These are phyloP conservation scores for Passiflora organensis DNA, from an alignment of 345 rosid genomes.

Conservation along the genomic window DNA sequence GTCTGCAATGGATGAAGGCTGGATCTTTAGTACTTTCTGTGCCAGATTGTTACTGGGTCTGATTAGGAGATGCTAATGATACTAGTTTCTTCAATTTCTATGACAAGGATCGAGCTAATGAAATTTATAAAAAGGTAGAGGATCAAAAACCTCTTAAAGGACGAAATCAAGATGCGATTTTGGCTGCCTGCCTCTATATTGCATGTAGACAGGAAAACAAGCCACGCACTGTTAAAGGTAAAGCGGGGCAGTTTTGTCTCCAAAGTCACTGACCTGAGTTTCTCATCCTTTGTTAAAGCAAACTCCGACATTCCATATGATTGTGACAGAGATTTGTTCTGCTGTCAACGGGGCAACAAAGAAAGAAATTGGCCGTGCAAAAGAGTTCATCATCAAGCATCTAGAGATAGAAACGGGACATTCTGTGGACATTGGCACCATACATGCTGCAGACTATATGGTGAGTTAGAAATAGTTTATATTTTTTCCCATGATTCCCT, in stretches of 20 bases:
- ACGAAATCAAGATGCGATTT: conserved; percentile 41
- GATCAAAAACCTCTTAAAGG: conserved; percentile 48
- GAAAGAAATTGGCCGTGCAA: conserved; percentile 52
- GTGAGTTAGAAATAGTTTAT: conserved; percentile 16
- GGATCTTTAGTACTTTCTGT: too few relatives aligned
- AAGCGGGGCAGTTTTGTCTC: not conserved
- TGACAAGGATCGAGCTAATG: conserved; percentile 46
- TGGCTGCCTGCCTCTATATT: conserved; percentile 51
- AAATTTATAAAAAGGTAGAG: conserved; percentile 53
- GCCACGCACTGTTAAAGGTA: conserved; percentile 50
- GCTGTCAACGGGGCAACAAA: conserved; percentile 47
- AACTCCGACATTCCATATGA: conserved; percentile 6
- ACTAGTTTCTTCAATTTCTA: conserved; percentile 1
- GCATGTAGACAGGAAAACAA: conserved; percentile 48
- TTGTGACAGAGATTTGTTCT: conserved; percentile 42
- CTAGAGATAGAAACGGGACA: conserved; percentile 51
- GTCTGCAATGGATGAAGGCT: too few relatives aligned
- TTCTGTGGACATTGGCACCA: conserved; percentile 53
- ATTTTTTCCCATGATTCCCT: not conserved
- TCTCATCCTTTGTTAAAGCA: conserved; percentile 6
- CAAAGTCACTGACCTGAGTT: not conserved
- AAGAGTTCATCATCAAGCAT: conserved; percentile 48
- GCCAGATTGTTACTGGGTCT: too few relatives aligned
- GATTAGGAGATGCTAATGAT: too few relatives aligned
- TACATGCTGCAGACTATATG: conserved; percentile 52